These are phyloP conservation scores for Picochlorum costavermella DNA, from an alignment of 139 green algal genomes.

Conservation along the genomic window DNA sequence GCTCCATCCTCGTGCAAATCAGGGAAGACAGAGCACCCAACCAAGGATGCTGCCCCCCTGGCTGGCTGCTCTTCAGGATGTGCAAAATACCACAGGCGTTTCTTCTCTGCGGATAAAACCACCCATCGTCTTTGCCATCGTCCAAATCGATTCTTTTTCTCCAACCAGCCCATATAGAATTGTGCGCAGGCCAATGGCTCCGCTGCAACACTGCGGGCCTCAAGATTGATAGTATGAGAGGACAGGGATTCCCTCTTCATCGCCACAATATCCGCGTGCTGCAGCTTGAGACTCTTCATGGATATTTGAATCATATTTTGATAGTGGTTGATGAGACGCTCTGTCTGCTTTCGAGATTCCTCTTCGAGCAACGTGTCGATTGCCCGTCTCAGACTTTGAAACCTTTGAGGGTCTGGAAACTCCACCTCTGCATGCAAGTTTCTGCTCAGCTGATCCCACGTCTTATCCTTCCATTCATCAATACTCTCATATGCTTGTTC, in stretches of 20 bases:
- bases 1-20: constrained; percentile 2
- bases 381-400: not conserved
- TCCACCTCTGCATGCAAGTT: constrained; percentile 5
- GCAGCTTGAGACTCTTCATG: constrained; percentile 1
- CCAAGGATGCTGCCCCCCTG: not conserved
- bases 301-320: constrained; percentile 1
- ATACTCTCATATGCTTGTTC: constrained; percentile 5
- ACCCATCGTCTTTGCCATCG: constrained; percentile 10
- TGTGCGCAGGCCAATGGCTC: not conserved
- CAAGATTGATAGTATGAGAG: not conserved
- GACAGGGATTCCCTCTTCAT: constrained; percentile 1
- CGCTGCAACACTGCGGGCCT: not conserved
- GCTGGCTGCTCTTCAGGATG: constrained; percentile 11
- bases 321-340: not conserved
- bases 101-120: not conserved
- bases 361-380: not conserved
- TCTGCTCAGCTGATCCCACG: constrained; percentile 9
- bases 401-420: constrained; percentile 8
- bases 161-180: constrained; percentile 14
- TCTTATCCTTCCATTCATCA: constrained; percentile 1
- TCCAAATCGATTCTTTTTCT: constrained; percentile 11
- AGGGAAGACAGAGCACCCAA: constrained; percentile 1
- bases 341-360: not conserved
- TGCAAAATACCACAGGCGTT: constrained; percentile 12
- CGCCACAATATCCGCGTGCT: constrained; percentile 3